Evolutionary conservation across 2,329 filamentous ascomycete species (phyloP).

Genomic region (Plenodomus tracheiphilus): DNA sequence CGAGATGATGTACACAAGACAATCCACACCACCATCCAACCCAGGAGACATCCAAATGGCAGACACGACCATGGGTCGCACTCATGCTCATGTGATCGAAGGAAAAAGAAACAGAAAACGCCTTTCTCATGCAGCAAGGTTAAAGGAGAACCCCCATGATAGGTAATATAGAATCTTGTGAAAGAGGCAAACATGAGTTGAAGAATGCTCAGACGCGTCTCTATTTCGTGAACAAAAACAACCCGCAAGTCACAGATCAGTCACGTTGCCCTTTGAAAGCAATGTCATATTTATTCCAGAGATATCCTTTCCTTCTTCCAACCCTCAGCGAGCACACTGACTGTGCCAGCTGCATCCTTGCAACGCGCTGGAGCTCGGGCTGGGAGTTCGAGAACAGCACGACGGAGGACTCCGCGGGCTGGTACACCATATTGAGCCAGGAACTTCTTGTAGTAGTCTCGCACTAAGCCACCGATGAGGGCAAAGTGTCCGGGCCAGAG

Average conservation of each 20-base stretch:
- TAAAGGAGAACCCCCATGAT: no score
- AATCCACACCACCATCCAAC: no score
- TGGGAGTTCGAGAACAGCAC: constrained; percentile 76
- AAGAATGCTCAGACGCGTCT: no score
- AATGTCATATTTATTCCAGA: constrained; percentile 13
- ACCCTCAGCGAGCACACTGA: constrained; percentile 34
- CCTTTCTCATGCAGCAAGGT: background rate
- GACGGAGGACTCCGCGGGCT: constrained; percentile 69
- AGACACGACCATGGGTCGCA: constrained; percentile 6
- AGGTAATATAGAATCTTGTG: no score
- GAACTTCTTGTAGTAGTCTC: constrained; percentile 73
- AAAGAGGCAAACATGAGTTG: no score
- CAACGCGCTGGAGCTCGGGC: constrained; percentile 32
- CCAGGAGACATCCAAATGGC: background rate
- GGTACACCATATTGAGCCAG: constrained; percentile 79
- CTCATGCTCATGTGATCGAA: background rate
- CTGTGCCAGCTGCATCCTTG: constrained; percentile 31
- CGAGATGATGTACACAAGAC: no score
- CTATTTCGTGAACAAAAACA: no score
- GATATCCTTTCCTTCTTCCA: constrained; percentile 36
- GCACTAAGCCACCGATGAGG: constrained; percentile 57
- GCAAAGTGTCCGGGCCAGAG: constrained; percentile 53
- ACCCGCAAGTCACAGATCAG: no score
- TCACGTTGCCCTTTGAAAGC: no score
- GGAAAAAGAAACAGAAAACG: no score